These are phyloP conservation scores for Podaxis sp. DNA, from an alignment of 768 basidiomycete genomes.

Conservation along the genomic window DNA sequence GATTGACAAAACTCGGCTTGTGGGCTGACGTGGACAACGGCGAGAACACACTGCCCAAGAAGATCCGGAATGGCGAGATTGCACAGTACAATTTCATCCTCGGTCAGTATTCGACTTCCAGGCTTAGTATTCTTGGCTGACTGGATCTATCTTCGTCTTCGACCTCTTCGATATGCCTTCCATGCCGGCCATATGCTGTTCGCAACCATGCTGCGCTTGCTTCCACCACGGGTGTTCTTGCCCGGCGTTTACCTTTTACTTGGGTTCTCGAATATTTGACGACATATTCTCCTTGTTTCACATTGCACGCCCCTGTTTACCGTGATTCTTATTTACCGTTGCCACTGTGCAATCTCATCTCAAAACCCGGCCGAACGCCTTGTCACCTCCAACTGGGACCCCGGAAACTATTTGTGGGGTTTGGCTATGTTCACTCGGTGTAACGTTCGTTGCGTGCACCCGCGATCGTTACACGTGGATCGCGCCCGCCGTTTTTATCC, in stretches of 20 bases:
- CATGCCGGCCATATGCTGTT: neutral
- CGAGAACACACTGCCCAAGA: constrained; percentile 91
- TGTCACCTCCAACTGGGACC: neutral
- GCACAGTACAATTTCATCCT: constrained; percentile 98
- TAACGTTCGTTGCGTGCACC: neutral
- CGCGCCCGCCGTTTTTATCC: neutral
- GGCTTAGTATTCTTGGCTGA: neutral
- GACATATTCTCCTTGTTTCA: neutral
- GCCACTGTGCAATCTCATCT: neutral
- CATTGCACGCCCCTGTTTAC: neutral
- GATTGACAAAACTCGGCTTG: constrained; percentile 65
- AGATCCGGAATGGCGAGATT: constrained; percentile 95
- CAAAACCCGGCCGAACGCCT: neutral
- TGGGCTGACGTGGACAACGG: constrained; percentile 93
- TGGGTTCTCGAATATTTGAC: neutral
- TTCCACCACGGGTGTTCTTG: neutral
- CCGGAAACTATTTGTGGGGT: neutral
- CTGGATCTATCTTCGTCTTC: neutral
- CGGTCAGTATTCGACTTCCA: constrained; percentile 48
- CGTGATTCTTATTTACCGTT: neutral
- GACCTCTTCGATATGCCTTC: neutral
- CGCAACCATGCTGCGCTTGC: neutral
- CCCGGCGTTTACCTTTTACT: neutral
- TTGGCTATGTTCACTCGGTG: neutral
- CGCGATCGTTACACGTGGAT: neutral